phyloP scores from a whole-genome alignment of 2,329 filamentous ascomycete species.

The Thyridium curvatum region DNA sequence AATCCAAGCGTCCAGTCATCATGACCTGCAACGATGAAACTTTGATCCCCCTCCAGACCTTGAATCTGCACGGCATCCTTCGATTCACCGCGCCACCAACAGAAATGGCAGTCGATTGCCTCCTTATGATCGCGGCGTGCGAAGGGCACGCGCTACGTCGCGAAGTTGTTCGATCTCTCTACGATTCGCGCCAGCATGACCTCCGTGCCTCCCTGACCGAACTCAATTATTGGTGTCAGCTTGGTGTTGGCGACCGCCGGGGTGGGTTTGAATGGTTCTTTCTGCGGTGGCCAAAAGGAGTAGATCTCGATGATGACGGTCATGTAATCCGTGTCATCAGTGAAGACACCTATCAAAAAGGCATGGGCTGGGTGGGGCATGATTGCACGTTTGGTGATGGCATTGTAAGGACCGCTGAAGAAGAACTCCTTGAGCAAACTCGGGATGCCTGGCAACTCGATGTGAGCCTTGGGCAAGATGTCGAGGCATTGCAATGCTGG shows the following conservation, averaged over 20 bases:
- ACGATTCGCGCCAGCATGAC: constrained; percentile 62
- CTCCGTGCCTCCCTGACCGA: constrained; percentile 77
- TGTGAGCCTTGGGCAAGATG: constrained; percentile 49
- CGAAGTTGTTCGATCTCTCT: constrained; percentile 62
- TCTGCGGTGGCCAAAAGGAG: constrained; percentile 66
- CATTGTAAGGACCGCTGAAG: constrained; percentile 36
- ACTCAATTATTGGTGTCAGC: constrained; percentile 94
- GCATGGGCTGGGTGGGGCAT: constrained; percentile 71
- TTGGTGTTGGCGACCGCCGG: constrained; percentile 83
- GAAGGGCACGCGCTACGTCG: constrained; percentile 79
- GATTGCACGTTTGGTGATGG: constrained; percentile 41
- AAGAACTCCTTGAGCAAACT: constrained; percentile 57
- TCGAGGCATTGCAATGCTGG: too few relatives aligned
- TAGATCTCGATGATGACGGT: constrained; percentile 61
- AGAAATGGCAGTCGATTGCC: constrained; percentile 69
- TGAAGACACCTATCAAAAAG: constrained; percentile 66
- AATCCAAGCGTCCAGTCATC: constrained; percentile 86
- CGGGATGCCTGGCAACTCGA: constrained; percentile 65
- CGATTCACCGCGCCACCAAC: constrained; percentile 61
- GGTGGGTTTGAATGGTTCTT: constrained; percentile 89
- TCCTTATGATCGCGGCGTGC: constrained; percentile 75
- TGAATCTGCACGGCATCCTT: constrained; percentile 82
- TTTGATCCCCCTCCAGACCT: constrained; percentile 65
- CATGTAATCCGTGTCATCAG: constrained; percentile 73
- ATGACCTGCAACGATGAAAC: constrained; percentile 92